phyloP scores from a whole-genome alignment of 805 yeast species.

The Ogataea dorogensis region DNA sequence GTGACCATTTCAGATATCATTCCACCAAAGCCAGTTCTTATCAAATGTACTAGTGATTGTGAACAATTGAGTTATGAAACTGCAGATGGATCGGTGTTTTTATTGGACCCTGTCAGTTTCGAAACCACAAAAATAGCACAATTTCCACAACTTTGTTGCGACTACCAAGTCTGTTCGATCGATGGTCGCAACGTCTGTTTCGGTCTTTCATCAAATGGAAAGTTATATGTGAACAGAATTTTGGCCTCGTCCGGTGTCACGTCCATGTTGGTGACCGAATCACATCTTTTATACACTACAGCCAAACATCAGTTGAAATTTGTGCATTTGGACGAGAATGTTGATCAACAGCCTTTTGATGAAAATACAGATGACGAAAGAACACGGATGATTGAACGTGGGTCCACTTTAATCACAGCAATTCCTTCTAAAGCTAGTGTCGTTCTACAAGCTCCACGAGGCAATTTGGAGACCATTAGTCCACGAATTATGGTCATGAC shows the following conservation, averaged over 20 bases:
- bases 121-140: slow-evolving; percentile 38
- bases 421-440: slow-evolving; percentile 84
- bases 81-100: slow-evolving; percentile 57
- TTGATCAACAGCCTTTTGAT: slow-evolving; percentile 20
- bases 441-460: slow-evolving; percentile 91
- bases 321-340: slow-evolving; percentile 52
- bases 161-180: slow-evolving; percentile 45
- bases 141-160: slow-evolving; percentile 72
- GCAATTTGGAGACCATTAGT: slow-evolving; percentile 88
- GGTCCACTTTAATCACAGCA: slow-evolving; percentile 76
- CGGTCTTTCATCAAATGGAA: slow-evolving; percentile 77
- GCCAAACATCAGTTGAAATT: slow-evolving; percentile 83
- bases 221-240: slow-evolving; percentile 59
- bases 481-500: slow-evolving; percentile 91
- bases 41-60: slow-evolving; percentile 56
- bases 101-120: slow-evolving; percentile 36
- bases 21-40: slow-evolving; percentile 49
- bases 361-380: slow-evolving; percentile 62
- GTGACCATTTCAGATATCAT: slow-evolving; percentile 42
- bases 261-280: slow-evolving; percentile 69
- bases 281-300: slow-evolving; percentile 77
- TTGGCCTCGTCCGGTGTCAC: slow-evolving; percentile 75
- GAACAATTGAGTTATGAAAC: slow-evolving; percentile 54
- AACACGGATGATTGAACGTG: slow-evolving; percentile 85
- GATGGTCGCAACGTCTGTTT: slow-evolving; percentile 43